These are phyloP conservation scores for Thoreauomyces humboldtii DNA, from an alignment of 192 early-diverging fungal genomes.

Conservation along the genomic window DNA sequence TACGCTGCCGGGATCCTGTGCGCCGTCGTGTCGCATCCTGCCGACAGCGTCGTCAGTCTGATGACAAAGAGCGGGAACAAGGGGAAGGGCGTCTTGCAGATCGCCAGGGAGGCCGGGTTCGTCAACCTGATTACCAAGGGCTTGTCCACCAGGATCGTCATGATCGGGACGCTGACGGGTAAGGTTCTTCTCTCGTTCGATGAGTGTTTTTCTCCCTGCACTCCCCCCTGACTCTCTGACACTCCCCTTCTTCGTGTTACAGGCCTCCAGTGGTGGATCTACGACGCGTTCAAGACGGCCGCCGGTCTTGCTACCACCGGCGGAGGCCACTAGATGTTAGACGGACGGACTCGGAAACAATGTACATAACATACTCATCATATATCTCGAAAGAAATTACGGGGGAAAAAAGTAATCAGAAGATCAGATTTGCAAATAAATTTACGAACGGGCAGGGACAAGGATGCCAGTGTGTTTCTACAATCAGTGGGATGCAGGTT, in stretches of 20 bases:
- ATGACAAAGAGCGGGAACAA: conserved; percentile 46
- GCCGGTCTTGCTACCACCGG: conserved; percentile 69
- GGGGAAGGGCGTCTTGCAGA: conserved; percentile 44
- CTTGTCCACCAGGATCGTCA: conserved; percentile 77
- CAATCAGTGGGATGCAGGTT: no score
- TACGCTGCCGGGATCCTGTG: conserved; percentile 84
- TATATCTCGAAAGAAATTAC: no score
- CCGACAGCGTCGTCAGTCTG: conserved; percentile 67
- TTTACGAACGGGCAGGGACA: no score
- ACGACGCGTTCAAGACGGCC: conserved; percentile 73
- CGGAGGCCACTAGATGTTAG: no score
- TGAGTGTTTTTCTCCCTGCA: no score
- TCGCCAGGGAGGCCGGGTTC: conserved; percentile 43
- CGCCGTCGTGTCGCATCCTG: conserved; percentile 87
- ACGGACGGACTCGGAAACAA: no score
- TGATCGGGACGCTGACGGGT: conserved; percentile 88
- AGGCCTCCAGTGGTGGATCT: conserved; percentile 76
- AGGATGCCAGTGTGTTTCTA: no score
- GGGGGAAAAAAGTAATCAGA: no score
- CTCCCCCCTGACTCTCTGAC: no score
- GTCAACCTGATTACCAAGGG: conserved; percentile 63
- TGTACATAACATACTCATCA: no score
- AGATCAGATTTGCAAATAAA: no score
- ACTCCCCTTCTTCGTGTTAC: not conserved
- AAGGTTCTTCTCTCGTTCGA: no score